Evolutionary conservation across 108 stramenopile species (phyloP), one percentile per base, ranked within the genome.

Genomic region (Cyclotella cryptica): DNA sequence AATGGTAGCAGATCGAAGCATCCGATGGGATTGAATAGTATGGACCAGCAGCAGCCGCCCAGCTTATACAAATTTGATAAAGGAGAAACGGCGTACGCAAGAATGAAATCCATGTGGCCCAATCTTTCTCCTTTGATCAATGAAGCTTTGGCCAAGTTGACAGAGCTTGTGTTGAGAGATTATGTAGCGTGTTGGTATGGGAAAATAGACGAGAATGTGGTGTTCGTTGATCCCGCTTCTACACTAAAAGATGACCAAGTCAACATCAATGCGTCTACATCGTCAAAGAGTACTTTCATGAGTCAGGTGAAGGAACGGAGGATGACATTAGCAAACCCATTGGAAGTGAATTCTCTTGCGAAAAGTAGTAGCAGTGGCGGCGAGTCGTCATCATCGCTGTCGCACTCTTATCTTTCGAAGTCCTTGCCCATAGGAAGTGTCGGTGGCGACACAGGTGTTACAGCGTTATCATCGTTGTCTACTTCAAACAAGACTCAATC

Each of bases 101-200:
- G 61, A 74, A 66, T 93, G 80, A 74, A 75, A 69, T 69, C 61
- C 28, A 86, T 90, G 61, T 95, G 89, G 87, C 94, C 94, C n/a
- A 79, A 83, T 54, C 66, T 93, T 49, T 86, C 94, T 15, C 57
- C 72, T 10, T 45, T 77, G 0, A 74, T 95, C 26, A 68, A 81
- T 35, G 73, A 80, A 55, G 83, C 91, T 44, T 70, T 95, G 77
- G 89, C 88, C 35, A 80, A 78, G 15, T 83, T 92, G 47, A 86
- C 88, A 27, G 94, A 95, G 55, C 88, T 88, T 74, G 68, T 95
- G 8, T 77, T 92, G 77, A 52, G 94, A 52, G 94, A 95, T 78
- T 93, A 80, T 84, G 78, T 93, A n/a, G 69, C 81, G 17, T 67
- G 62, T 54, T 88, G 90, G 88, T 90, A 86, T 77, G 41, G 47